These are phyloP conservation scores for Aspergillus aculeatinus DNA, from an alignment of 2,329 filamentous ascomycete species.

Conservation along the genomic window DNA sequence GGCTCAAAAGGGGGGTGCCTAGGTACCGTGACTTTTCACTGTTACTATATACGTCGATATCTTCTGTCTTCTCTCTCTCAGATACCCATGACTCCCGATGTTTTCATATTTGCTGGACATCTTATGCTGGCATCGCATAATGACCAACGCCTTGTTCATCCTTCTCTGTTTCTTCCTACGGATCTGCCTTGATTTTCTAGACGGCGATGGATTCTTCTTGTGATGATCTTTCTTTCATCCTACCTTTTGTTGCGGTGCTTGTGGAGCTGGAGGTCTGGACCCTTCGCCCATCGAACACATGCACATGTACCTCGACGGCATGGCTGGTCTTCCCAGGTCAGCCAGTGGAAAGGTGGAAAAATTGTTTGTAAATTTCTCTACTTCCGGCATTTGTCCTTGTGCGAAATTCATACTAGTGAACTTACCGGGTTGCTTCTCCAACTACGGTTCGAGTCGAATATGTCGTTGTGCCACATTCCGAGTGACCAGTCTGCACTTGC, in stretches of 20 bases:
- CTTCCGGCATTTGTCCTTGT: background rate
- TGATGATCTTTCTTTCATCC: constrained; percentile 7
- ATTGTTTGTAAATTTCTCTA: background rate
- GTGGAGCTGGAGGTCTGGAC: constrained; percentile 6
- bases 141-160: constrained; percentile 14
- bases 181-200: constrained; percentile 21
- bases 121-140: constrained; percentile 21
- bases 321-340: background rate
- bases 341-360: background rate
- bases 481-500: background rate
- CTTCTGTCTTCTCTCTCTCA: constrained; percentile 29
- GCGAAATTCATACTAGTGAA: background rate
- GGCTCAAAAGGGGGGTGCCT: constrained; percentile 60
- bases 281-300: background rate
- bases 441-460: background rate
- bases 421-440: background rate
- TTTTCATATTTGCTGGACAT: constrained; percentile 20
- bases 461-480: background rate
- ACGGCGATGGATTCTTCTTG: constrained; percentile 24
- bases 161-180: constrained; percentile 12
- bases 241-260: constrained; percentile 3
- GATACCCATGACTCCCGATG: constrained; percentile 28
- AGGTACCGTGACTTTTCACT: constrained; percentile 20
- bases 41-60: constrained; percentile 28
- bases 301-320: background rate